Conservation (phyloP, 179 eudicot species). For the Beta macrorhiza region DNA sequence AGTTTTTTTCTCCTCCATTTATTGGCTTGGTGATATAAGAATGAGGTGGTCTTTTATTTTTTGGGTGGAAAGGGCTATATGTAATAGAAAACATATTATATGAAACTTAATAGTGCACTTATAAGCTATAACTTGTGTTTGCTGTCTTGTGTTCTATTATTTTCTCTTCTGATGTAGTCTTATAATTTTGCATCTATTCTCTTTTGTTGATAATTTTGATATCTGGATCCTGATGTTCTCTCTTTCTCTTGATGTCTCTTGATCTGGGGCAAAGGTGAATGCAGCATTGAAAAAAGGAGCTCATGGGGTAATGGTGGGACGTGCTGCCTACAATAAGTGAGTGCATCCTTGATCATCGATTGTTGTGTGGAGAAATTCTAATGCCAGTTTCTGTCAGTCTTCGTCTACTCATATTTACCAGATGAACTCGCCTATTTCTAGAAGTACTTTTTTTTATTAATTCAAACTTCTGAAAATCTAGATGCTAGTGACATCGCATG, state of each 20-base stretch:
- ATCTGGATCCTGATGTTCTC: not conserved
- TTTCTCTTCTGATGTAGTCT: not conserved
- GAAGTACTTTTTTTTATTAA: not conserved
- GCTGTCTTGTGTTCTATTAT: not conserved
- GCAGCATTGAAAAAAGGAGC: conserved; percentile 82
- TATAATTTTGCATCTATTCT: not conserved
- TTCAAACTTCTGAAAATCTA: not conserved
- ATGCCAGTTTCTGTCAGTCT: not conserved
- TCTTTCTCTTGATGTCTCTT: conserved; percentile 6
- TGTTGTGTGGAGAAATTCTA: not conserved
- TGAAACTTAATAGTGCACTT: not conserved
- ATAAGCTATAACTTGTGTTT: not conserved
- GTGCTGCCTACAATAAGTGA: conserved; percentile 86
- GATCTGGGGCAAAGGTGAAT: conserved; percentile 52
- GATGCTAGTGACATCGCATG: not conserved
- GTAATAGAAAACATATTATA: not conserved
- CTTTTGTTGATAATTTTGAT: not conserved
- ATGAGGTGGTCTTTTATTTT: not conserved
- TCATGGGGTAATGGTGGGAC: conserved; percentile 97
- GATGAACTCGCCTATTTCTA: not conserved
- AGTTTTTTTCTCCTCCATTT: not conserved
- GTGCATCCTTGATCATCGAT: conserved; percentile 19
- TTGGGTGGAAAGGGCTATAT: not conserved
- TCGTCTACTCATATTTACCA: not conserved
- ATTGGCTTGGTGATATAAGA: not conserved